Conservation (phyloP, 179 eudicot genomes). For the Drosera spatulata region DNA sequence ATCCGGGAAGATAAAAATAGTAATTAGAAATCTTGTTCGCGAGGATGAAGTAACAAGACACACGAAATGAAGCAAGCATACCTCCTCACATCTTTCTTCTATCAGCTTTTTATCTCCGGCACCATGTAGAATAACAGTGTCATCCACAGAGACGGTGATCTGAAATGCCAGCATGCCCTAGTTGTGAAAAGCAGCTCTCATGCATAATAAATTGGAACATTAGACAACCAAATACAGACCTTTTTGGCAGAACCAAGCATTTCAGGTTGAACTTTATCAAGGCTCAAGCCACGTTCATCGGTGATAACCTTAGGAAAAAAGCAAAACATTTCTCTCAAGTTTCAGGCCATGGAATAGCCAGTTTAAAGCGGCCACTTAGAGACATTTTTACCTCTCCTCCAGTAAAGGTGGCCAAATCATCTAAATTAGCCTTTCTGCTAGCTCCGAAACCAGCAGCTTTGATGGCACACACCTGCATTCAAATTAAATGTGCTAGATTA, state of each 20-base stretch:
- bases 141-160: conserved; percentile 84
- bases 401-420: conserved; percentile 84
- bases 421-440: conserved; percentile 77
- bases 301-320: conserved; percentile 50
- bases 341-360: too few relatives aligned
- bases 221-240: conserved; percentile 27
- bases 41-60: background rate
- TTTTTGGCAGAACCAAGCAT: conserved; percentile 91
- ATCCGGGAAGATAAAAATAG: too few relatives aligned
- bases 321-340: conserved; percentile 6
- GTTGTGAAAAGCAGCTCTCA: conserved; percentile 1
- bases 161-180: conserved; percentile 20
- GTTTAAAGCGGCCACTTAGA: background rate
- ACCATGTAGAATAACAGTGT: conserved; percentile 77
- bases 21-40: too few relatives aligned
- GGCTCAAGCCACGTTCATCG: conserved; percentile 62
- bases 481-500: background rate
- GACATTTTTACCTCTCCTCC: conserved; percentile 75
- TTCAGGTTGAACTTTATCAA: conserved; percentile 57
- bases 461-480: conserved; percentile 83
- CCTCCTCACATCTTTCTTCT: conserved; percentile 96
- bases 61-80: conserved; percentile 9
- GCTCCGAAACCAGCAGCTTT: conserved; percentile 99
- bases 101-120: conserved; percentile 81
- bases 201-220: background rate